Evolutionary conservation across 768 basidiomycete genomes (phyloP), one percentile per base, ranked within the genome.

Genomic region (Lactarius tabidus): DNA sequence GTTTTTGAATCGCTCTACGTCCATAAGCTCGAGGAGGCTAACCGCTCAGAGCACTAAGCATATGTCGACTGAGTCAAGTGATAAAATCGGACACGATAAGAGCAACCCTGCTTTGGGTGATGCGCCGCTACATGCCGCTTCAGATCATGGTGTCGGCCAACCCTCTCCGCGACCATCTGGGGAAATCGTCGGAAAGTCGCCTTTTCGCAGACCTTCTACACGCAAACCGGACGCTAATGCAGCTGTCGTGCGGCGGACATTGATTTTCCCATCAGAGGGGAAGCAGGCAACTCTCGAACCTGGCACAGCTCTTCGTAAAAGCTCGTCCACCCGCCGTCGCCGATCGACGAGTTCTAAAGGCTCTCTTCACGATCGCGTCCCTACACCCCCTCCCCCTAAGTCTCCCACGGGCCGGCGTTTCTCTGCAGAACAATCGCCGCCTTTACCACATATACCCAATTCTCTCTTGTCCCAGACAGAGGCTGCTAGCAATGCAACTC

Each of bases 361-460:
- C 63, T 92, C 91, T 51, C 80, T 92, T 33, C 87, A 90, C 69
- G 92, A 93, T 69, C 88, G 91, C 59, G 88, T 79, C 15, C 91
- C 91, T 14, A 93, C 92, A 9, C 91, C 91, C n/a, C 92, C 91
- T 20, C 92, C 92, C 36, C 85, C 89, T 17, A 84, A 84, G 68
- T 77, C 83, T 6, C 78, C 80, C 55, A 73, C 74, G 43, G 69
- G 75, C 36, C 82, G 82, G 67, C 84, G 88, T 41, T 90, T 91
- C 77, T 89, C 89, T 26, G 79, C 77, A 64, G 86, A 88, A 70
- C 77, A 77, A 41, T 82, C 86, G 3, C 89, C 90, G 51, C 90
- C 90, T 12, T 79, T 91, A 39, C 90, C 90, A 12, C 82, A 82
- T 43, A 73, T 88, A 57, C 84, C 88, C 43, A 74, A 78, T 64